Evolutionary conservation across 2,329 filamentous ascomycete genomes (phyloP).

Genomic region (Ceratocystis destructans): DNA sequence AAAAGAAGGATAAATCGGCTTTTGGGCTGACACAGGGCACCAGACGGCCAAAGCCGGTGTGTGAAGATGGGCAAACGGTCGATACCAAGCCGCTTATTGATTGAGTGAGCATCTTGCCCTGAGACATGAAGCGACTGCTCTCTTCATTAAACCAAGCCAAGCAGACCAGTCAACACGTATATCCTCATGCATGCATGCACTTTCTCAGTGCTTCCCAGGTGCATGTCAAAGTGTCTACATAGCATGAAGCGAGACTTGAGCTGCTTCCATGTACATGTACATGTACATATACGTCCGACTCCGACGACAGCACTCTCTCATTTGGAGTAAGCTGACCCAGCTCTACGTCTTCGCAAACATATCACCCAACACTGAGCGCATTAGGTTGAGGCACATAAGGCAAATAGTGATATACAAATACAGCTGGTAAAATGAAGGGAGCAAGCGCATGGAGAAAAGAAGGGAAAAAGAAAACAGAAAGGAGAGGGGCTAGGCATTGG

Average conservation of each 20-base stretch:
- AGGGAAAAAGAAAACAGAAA: neutral
- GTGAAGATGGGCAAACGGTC: neutral
- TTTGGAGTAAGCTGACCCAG: neutral
- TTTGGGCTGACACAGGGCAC: neutral
- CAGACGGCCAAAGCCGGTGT: neutral
- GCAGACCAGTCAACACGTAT: neutral
- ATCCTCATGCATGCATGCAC: neutral
- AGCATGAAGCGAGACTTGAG: neutral
- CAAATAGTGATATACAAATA: neutral
- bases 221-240: constrained; percentile 5
- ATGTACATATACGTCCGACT: neutral
- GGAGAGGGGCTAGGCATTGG: neutral
- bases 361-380: neutral
- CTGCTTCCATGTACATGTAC: neutral
- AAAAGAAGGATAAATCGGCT: neutral
- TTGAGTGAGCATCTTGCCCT: neutral
- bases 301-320: neutral
- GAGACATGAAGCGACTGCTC: no score
- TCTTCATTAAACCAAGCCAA: no score
- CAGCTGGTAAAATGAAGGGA: neutral
- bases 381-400: neutral
- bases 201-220: neutral
- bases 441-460: no score
- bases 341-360: no score
- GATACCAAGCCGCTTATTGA: neutral